Evolutionary conservation across 495 filamentous ascomycete species (phyloP), one percentile per base, ranked within the genome.

Genomic region (Neurospora africana): DNA sequence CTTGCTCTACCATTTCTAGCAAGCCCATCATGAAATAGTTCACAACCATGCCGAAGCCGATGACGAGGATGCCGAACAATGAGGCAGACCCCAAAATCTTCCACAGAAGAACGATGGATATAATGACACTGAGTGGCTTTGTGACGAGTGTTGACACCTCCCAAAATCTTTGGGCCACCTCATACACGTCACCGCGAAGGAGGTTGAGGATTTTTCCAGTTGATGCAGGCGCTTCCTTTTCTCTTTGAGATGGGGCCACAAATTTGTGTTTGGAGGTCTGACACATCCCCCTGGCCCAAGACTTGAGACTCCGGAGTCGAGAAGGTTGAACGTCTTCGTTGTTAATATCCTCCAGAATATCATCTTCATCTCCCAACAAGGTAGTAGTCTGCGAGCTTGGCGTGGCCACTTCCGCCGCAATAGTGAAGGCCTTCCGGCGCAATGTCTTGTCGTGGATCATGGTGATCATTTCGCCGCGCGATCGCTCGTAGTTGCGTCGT

Each of bases 371-470:
- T 33, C 77, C 79, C 43, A 82, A 78, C 43, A 81, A 74, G 73
- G 74, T 76, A 0, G 58, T 67, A 2, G 72, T 41, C 13, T 68
- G 68, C 9, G 78, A 79, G 41, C 40, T 44, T 19, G 77, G 71
- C 36, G 73, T 61, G 8, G 76, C 19, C 7, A 10, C 72, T 70
- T 71, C 73, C 72, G 36, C 8, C 13, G 39, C 23, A 37, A 85
- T 78, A 10, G 88, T 88, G 70, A 91, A 86, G 1, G 92, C 87
- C 80, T 95, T 94, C 39, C 93, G 83, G 6, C 88, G 87, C 10
- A 95, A 80, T 0, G 91, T 92, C 81, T 96, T 96, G 77, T 93
- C 92, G 71, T 94, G 94, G 35, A 95, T 83, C 88, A 93, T 94
- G 70, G 92, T 95, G 68, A 96, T 90, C 89, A 95, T 89, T 77